Evolutionary conservation across 164 flowering plant species (phyloP).

Genomic region (Tinospora cordifolia): DNA sequence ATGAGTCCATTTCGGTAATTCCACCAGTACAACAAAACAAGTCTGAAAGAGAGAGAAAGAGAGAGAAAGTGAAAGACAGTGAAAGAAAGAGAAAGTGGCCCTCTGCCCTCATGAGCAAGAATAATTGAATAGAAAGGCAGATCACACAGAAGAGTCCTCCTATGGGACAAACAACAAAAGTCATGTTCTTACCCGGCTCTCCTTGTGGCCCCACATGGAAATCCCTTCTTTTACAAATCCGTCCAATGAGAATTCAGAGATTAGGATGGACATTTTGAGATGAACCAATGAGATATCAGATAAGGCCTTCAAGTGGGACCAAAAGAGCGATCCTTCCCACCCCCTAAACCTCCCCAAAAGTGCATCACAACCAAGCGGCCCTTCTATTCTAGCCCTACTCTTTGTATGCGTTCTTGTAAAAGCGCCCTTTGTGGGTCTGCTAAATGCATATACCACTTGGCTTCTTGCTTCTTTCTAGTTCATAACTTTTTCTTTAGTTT

Average conservation of each 20-base stretch:
- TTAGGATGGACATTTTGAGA: slow-evolving; percentile 31
- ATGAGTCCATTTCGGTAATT: neutral
- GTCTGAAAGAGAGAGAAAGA: neutral
- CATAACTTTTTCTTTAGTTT: neutral
- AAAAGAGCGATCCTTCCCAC: slow-evolving; percentile 26
- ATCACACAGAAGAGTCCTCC: neutral
- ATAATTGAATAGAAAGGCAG: slow-evolving; percentile 9
- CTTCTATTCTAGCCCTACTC: neutral
- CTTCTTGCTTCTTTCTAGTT: neutral
- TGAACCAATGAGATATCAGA: slow-evolving; percentile 49
- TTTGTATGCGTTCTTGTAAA: slow-evolving; percentile 17
- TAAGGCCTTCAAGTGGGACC: slow-evolving; percentile 54
- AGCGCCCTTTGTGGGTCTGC: slow-evolving; percentile 25
- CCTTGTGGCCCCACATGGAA: slow-evolving; percentile 31
- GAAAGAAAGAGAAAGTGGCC: neutral
- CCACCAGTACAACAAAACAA: neutral
- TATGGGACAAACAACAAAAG: neutral
- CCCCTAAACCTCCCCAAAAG: slow-evolving; percentile 30
- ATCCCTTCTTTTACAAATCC: slow-evolving; percentile 23
- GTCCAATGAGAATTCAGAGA: slow-evolving; percentile 36
- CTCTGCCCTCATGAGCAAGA: neutral
- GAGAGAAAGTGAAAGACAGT: neutral
- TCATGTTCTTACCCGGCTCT: slow-evolving; percentile 14
- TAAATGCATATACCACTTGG: neutral
- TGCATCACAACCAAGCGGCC: slow-evolving; percentile 19